Evolutionary conservation across 257 asterid species (phyloP).

Genomic region (Nicotiana knightiana): DNA sequence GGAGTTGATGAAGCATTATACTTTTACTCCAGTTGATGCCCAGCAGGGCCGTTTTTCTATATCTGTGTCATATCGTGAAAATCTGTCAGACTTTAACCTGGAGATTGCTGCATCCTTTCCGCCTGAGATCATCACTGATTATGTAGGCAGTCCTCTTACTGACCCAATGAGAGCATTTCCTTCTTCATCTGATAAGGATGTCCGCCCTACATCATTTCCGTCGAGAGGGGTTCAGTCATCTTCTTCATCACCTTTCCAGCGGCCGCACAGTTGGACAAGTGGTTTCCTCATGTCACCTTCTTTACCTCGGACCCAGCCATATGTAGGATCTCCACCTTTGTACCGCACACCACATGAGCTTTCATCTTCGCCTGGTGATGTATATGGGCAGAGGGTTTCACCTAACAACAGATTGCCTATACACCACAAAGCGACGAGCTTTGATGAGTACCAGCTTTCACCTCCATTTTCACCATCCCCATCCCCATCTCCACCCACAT

Average conservation of each 20-base stretch:
- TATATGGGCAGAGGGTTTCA: constrained; percentile 36
- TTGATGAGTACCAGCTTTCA: constrained; percentile 67
- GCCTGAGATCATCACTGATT: constrained; percentile 75
- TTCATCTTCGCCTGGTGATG: constrained; percentile 54
- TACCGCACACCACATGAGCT: constrained; percentile 51
- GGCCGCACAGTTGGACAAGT: constrained; percentile 97
- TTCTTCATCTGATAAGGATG: constrained; percentile 38
- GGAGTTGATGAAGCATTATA: constrained; percentile 58
- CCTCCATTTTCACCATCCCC: constrained; percentile 93
- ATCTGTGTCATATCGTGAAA: constrained; percentile 72
- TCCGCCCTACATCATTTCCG: constrained; percentile 41
- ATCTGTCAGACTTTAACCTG: constrained; percentile 64
- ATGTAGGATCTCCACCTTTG: constrained; percentile 67
- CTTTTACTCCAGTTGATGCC: constrained; percentile 67
- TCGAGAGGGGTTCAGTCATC: constrained; percentile 41
- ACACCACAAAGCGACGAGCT: constrained; percentile 36
- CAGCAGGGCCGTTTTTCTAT: constrained; percentile 82
- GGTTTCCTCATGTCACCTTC: constrained; percentile 60
- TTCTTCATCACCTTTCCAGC: constrained; percentile 55
- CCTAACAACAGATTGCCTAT: constrained; percentile 36
- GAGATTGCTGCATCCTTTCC: constrained; percentile 66
- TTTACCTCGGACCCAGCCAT: constrained; percentile 41
- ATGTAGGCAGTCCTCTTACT: constrained; percentile 93
- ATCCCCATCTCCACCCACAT: constrained; percentile 84
- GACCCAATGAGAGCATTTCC: constrained; percentile 77